phyloP scores from a whole-genome alignment of 1,139 yeast species.

The Saccharomyces hybrid region DNA sequence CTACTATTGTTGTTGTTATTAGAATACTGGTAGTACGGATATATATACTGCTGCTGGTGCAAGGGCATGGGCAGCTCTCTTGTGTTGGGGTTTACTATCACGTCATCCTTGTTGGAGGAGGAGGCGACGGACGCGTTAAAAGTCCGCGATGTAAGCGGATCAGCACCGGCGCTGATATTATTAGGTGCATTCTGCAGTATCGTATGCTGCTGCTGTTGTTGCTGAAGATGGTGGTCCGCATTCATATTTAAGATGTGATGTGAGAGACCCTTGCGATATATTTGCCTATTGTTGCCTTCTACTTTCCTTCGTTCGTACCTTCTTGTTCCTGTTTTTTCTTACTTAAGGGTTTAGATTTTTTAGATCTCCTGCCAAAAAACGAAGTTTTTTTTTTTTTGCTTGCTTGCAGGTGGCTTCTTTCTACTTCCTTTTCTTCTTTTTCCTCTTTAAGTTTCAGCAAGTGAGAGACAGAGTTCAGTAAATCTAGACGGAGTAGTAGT shows the following conservation, averaged over 20 bases:
- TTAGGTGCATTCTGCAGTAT: constrained; percentile 8
- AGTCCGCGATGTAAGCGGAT: neutral
- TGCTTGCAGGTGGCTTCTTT: neutral
- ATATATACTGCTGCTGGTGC: constrained; percentile 3
- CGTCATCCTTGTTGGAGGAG: neutral
- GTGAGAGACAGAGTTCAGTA: neutral
- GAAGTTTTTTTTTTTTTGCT: neutral
- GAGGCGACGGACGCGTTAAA: neutral
- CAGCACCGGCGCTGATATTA: neutral
- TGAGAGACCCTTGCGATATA: neutral
- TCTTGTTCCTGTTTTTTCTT: neutral
- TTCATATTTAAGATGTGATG: neutral
- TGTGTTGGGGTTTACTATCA: neutral
- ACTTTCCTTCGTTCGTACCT: neutral
- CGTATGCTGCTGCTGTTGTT: constrained; percentile 7
- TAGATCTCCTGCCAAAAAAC: neutral
- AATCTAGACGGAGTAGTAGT: neutral
- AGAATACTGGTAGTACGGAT: neutral
- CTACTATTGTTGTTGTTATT: neutral
- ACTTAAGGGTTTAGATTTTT: neutral
- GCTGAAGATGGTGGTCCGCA: constrained; percentile 23
- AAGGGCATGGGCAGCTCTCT: constrained; percentile 1
- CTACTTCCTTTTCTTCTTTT: neutral
- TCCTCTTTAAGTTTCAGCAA: neutral
- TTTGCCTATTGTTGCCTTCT: constrained; percentile 26